Evolutionary conservation across 2,329 filamentous ascomycete species (phyloP).

Genomic region (Dothideomycetes sp.): DNA sequence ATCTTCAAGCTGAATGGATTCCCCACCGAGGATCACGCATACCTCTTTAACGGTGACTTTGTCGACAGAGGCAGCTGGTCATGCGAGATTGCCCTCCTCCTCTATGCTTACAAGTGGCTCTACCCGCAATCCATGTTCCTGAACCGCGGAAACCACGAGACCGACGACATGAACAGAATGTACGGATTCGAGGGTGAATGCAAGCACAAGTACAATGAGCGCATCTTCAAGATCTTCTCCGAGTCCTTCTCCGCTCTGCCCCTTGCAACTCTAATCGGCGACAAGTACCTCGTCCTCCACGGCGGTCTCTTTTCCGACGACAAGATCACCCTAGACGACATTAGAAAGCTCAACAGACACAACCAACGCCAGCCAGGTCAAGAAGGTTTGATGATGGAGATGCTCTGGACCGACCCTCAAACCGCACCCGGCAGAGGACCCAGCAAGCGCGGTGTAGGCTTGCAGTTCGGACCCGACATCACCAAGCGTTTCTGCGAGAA

Average conservation of each 20-base stretch:
- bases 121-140: conserved; percentile 77
- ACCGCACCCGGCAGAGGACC: conserved; percentile 74
- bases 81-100: conserved; percentile 82
- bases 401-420: conserved; percentile 98
- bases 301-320: conserved; percentile 95
- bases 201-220: conserved; percentile 95
- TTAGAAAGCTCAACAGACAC: conserved; percentile 84
- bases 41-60: conserved; percentile 98
- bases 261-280: conserved; percentile 80
- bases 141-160: conserved; percentile 97
- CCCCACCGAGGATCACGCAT: conserved; percentile 77
- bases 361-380: conserved; percentile 88
- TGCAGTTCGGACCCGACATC: conserved; percentile 94
- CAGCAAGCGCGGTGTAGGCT: conserved; percentile 90
- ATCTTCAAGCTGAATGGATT: conserved; percentile 86
- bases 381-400: conserved; percentile 97
- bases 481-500: conserved; percentile 95
- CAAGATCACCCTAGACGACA: conserved; percentile 82
- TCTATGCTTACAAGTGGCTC: conserved; percentile 97
- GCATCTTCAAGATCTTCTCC: conserved; percentile 92
- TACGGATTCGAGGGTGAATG: conserved; percentile 99
- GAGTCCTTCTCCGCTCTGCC: conserved; percentile 94
- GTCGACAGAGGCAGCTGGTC: conserved; percentile 98
- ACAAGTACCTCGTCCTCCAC: conserved; percentile 85
- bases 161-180: conserved; percentile 97